Base-by-base conservation (phyloP, 306 rosid species). In the Ormosia semicastrata region DNA sequence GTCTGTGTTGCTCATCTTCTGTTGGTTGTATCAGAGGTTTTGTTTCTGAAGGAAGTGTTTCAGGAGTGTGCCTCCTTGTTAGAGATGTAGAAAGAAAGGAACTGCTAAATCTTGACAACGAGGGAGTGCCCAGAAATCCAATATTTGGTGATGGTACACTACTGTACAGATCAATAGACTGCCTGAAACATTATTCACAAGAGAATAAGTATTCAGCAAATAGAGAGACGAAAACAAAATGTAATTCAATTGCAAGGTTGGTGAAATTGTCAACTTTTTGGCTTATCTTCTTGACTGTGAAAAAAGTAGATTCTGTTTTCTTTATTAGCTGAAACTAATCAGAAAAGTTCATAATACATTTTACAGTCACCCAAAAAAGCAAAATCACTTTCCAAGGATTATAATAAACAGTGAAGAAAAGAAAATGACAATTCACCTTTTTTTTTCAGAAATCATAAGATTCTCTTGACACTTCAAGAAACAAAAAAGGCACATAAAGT, bases 41-140 rank as follows among this genome's bases (percentile, higher is more conserved):
- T 30, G 94, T 37, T 40, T 75, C 85, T 18, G 90, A 71, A n/a
- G 93, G 86, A 60, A 92, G 85, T 4, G 84, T 18, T 82, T 96
- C 99, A 12, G 98, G 99, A 72, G 99, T 93, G 94, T 92, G 86
- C 86, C 99, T 93, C 81, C 94, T 96, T 72, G 99, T 93, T 49
- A 96, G 80, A 47, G 99, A 90, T 32, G 99, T 78, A 37, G 98
- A 93, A 14, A 95, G 93, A 83, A 90, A 96, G 0, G 99, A 96
- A 72, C 99, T 92, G 78, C 99, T 91, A 44, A 96, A 75, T 89
- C 97, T 91, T n/a, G 93, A 68, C 81, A 95, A 44, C 32, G 99
- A 52, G 33, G 98, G 81, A 65, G 97, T 91, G 67, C 97, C 97
- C 73, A 95, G 78, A 87, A 95, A 89, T 79, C 98, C 98, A 73